Base-by-base conservation (phyloP, 768 basidiomycete species). In the Lentinula boryana region DNA sequence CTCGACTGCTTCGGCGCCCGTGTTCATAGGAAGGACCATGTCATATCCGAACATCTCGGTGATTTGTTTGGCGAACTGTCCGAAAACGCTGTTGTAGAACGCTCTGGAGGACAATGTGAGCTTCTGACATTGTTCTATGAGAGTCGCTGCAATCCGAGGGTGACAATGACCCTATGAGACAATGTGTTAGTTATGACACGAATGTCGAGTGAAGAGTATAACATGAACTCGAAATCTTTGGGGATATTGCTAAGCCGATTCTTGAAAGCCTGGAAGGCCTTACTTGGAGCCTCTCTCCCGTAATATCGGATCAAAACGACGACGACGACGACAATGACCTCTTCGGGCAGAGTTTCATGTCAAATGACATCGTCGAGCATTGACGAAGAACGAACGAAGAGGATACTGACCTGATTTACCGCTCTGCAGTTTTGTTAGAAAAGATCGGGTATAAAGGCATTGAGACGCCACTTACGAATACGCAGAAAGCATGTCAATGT, bases 1-100 rank as follows among this genome's bases (percentile, higher is more conserved):
- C 77, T 99, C 97, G 58, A 98, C 97, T 7, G 97, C 97, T 70
- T 99, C 97, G 0, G 95, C 95, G 50, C 96, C 96, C 0, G 96
- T 98, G 80, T 99, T 99, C 95, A 98, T 97, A 23, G 96, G 95
- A 8, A 98, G 79, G 1, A 97, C 93, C 87, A 94, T 95, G 63
- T 96, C 95, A 72, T 91, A 98, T 12, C 88, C 88, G 69, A 96
- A 94, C 75, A 91, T 83, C 61, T 84, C 76, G 1, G 89, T 93
- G 62, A 98, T 79, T 71, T 85, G 83, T 76, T 91, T 81, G 1
- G 95, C 93, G 72, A 95, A 99, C n/a, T 78, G 80, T 0, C 94
- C 95, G 65, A 99, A 92, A 64, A 88, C 81, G 51, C 87, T 87
- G 68, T 96, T 97, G 79, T 98, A 93, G 79, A 99, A 98, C 0